Evolutionary conservation across 1,284 basidiomycete species (phyloP), one percentile per base, ranked within the genome.

Genomic region (Somion occarium): DNA sequence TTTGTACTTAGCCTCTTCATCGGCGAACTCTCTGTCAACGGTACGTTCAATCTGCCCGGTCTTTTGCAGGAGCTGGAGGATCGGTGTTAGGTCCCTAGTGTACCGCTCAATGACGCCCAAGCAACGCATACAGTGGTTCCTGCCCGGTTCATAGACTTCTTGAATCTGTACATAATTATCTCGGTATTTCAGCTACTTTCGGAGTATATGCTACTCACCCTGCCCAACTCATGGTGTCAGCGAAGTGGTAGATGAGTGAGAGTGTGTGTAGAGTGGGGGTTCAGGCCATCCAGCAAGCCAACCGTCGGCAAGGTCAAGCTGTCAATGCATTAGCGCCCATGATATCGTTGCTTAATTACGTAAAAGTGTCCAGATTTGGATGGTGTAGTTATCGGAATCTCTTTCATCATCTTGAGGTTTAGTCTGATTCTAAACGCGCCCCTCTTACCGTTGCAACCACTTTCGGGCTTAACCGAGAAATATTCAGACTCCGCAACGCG

Each of bases 31-130:
- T 51, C 89, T 76, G 70, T 99, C 96, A 24, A 98, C 82, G 0
- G 96, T 99, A 26, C 93, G 80, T 67, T 99, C 96, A 53, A 99
- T 91, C 71, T 98, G 94, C 53, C 95, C 95, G 1, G 95, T 98
- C 83, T 96, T 96, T 76, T 96, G 93, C 70, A 95, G 81, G 63
- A 96, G 80, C 88, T 91, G 59, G 38, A 51, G 20, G 50, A 46
- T 51, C 48, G 19, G 46, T 25, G 52, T 48, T 23, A 42, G 50
- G n/a, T 38, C 19, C 25, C 38, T 48, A 24, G 25, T 49, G 26
- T 38, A 25, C 44, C 46, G 57, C 52, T 46, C 30, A 43, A 46
- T 12, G 20, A 5, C 22, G 48, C 38, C 34, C 49, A 49, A 34
- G 25, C 23, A 50, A 37, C 20, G 34, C 25, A 53, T 60, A 87